Evolutionary conservation across 1,139 yeast species (phyloP), one percentile per base, ranked within the genome.

Genomic region (Yamadazyma songkhlaensis): DNA sequence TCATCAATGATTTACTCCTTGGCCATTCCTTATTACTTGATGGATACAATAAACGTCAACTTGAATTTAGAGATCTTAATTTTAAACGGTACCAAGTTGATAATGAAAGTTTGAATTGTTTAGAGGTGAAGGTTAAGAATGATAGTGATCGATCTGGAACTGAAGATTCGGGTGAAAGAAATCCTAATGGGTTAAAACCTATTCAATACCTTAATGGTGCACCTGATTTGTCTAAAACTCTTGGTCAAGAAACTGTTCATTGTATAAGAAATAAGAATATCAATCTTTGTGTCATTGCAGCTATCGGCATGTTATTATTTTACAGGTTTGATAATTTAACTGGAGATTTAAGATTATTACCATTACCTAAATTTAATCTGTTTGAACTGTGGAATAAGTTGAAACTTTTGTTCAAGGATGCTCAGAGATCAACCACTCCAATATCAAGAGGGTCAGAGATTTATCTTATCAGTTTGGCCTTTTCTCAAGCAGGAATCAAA

Each of bases 231-330:
- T 17, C 20, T 6, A 17, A 17, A 17, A 17, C 20, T 4, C 20
- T 17, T 17, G 20, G 6, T 4, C 4, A 17, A 6, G 20, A 17
- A 17, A 17, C 20, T 4, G 20, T 17, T 17, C 20, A 13, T 15
- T 27, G 29, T 27, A 13, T 27, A 27, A n/a, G 29, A 13, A n/a
- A 13, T 13, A 27, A 27, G 17, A 27, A 27, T 15, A 27, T 27
- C 29, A 27, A 27, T 27, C 29, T 27, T 11, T 27, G 29, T 13
- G 10, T 27, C 3, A 13, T 27, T 4, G 29, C 15, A 6, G 29
- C 29, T 11, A 27, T 27, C 6, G 29, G 29, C 6, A 4, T 27
- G 17, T 27, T 27, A 15, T 27, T 27, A 15, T 13, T 27, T 13
- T 27, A 27, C 17, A 13, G 29, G 17, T 27, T 27, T 13, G 15